Evolutionary conservation across 1,139 yeast species (phyloP).

Genomic region (Yamadazyma atlantica): DNA sequence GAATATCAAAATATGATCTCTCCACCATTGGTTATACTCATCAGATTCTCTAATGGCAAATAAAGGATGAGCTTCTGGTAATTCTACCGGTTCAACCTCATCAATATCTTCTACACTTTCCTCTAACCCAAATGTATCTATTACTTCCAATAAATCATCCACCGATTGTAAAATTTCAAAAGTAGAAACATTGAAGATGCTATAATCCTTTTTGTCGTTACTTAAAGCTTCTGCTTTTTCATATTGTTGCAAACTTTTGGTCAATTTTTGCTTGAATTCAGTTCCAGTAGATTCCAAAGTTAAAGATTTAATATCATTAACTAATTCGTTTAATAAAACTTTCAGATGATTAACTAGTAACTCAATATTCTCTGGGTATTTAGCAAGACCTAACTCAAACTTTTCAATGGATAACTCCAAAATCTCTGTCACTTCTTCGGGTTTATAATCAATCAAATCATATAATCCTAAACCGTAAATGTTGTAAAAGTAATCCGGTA

Average conservation of each 20-base stretch:
- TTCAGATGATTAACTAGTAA: not conserved
- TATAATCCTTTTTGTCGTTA: slow-evolving; percentile 22
- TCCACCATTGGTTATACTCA: slow-evolving; percentile 55
- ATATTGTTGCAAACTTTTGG: slow-evolving; percentile 42
- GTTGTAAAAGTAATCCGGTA: slow-evolving; percentile 66
- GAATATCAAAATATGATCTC: slow-evolving; percentile 49
- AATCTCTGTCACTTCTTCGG: slow-evolving; percentile 34
- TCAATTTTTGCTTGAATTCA: slow-evolving; percentile 31
- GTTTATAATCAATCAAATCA: slow-evolving; percentile 61
- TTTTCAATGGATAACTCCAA: slow-evolving; percentile 70
- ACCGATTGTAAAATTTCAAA: slow-evolving; percentile 54
- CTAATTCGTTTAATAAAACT: slow-evolving; percentile 1
- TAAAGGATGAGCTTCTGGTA: slow-evolving; percentile 56
- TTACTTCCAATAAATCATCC: slow-evolving; percentile 65
- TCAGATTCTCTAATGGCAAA: slow-evolving; percentile 35
- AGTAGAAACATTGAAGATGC: slow-evolving; percentile 35
- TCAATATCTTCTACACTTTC: slow-evolving; percentile 25
- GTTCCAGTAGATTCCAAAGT: slow-evolving; percentile 32
- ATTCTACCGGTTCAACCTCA: slow-evolving; percentile 29
- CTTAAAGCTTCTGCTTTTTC: slow-evolving; percentile 45
- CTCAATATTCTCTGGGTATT: slow-evolving; percentile 32
- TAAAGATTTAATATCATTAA: slow-evolving; percentile 44
- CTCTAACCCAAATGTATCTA: slow-evolving; percentile 64
- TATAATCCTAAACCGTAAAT: slow-evolving; percentile 73
- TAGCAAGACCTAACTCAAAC: slow-evolving; percentile 56